phyloP scores from a whole-genome alignment of 2,329 filamentous ascomycete species.

The Leptoxyphium fumago region DNA sequence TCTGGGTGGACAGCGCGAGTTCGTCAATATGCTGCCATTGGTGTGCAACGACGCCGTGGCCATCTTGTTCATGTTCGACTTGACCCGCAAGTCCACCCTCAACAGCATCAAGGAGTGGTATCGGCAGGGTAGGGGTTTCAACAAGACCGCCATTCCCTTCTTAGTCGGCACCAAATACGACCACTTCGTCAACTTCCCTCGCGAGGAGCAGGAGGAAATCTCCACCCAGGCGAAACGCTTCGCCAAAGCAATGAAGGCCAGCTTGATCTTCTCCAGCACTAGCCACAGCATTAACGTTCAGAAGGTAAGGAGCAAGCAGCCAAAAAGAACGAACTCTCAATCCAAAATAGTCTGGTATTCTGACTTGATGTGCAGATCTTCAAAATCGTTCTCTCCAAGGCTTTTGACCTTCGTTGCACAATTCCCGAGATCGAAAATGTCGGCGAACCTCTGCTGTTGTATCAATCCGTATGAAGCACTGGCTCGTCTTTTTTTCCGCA shows the following conservation, averaged over 20 bases:
- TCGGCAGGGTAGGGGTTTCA: conserved; percentile 90
- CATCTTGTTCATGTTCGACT: conserved; percentile 98
- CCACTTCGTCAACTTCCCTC: conserved; percentile 96
- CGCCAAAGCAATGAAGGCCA: conserved; percentile 95
- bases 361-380: conserved; percentile 55
- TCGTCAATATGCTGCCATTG: conserved; percentile 98
- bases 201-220: conserved; percentile 96
- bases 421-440: conserved; percentile 98
- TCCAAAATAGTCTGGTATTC: background rate
- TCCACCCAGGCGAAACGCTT: conserved; percentile 66
- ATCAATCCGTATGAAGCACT: conserved; percentile 34
- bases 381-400: conserved; percentile 97
- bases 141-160: conserved; percentile 99
- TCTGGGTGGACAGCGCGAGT: conserved; percentile 91
- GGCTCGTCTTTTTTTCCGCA: background rate
- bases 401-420: conserved; percentile 96
- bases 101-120: conserved; percentile 99
- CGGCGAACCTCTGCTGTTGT: conserved; percentile 85
- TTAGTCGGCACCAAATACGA: conserved; percentile 97
- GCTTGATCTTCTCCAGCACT: conserved; percentile 95
- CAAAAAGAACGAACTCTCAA: background rate
- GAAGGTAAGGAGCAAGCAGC: conserved; percentile 48
- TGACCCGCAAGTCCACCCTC: conserved; percentile 92
- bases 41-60: conserved; percentile 98
- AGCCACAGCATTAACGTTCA: conserved; percentile 99